phyloP scores from a whole-genome alignment of 176 grass and related monocot genomes.

The Thinopyrum elongatum region DNA sequence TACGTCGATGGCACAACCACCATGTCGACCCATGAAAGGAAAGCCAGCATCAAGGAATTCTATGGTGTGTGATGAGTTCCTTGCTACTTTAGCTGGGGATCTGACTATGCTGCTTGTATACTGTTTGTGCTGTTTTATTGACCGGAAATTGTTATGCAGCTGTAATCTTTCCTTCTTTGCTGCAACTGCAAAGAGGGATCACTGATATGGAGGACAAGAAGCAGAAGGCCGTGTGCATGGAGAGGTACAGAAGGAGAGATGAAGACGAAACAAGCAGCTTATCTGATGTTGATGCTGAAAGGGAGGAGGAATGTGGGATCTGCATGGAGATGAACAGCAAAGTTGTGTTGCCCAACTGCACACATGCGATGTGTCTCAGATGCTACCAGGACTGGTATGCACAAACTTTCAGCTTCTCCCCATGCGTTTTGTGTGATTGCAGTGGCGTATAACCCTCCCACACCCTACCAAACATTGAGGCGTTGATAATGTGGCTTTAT shows the following conservation, averaged over 20 bases:
- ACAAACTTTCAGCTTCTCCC: not conserved
- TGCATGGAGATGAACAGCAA: constrained; percentile 83
- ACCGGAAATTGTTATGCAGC: constrained; percentile 32
- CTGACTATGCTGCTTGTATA: not conserved
- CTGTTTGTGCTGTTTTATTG: not conserved
- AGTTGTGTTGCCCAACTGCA: constrained; percentile 85
- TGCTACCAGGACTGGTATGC: constrained; percentile 73
- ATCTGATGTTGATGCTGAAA: constrained; percentile 77
- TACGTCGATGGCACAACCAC: constrained; percentile 87
- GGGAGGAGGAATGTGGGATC: constrained; percentile 92
- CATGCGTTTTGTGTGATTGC: constrained; percentile 25
- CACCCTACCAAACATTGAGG: not conserved
- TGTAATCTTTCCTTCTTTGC: constrained; percentile 85
- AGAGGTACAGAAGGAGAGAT: constrained; percentile 71
- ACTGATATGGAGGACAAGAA: constrained; percentile 70
- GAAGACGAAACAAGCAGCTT: constrained; percentile 40
- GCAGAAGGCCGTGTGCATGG: constrained; percentile 60
- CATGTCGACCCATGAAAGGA: constrained; percentile 86
- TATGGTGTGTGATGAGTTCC: constrained; percentile 57
- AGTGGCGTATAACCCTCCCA: constrained; percentile 12
- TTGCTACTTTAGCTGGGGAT: not conserved
- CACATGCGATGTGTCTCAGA: constrained; percentile 65
- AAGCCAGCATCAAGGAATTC: constrained; percentile 86
- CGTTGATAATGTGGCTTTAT: not conserved
- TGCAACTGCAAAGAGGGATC: constrained; percentile 88